A percentile compares a stretch with the other conserved stretches of the same genome.
Evolutionary conservation across 352 stramenopile genomes (phyloP).

Genomic region (Bremia lactucae): DNA sequence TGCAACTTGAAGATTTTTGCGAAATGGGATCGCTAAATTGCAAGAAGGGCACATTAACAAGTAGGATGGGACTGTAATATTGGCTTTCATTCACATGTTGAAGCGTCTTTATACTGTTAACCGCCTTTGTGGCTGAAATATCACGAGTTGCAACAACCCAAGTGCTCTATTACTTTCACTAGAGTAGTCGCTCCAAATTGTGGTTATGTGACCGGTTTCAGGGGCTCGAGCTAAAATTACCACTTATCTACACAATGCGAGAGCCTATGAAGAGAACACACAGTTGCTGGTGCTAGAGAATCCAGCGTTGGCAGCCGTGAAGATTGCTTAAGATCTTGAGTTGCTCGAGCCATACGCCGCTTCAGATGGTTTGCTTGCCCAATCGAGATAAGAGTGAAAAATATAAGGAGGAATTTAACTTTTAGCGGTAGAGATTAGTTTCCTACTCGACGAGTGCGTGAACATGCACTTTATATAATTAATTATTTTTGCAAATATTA

Average conservation of each 20-base stretch:
- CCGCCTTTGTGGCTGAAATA: slow-evolving; percentile 23
- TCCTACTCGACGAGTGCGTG: too few species aligned
- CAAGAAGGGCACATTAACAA: slow-evolving; percentile 16
- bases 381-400: too few species aligned
- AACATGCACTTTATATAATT: too few species aligned
- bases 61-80: slow-evolving; percentile 15
- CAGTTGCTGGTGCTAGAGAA: slow-evolving; percentile 48
- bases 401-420: too few species aligned
- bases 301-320: slow-evolving; percentile 21
- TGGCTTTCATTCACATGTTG: slow-evolving; percentile 31
- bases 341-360: too few species aligned
- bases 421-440: too few species aligned
- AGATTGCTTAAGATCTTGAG: slow-evolving; percentile 30
- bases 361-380: too few species aligned
- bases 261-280: slow-evolving; percentile 27
- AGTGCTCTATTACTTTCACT: slow-evolving; percentile 31
- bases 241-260: slow-evolving; percentile 30
- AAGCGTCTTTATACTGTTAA: slow-evolving; percentile 36
- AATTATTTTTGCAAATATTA: too few species aligned
- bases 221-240: slow-evolving; percentile 15
- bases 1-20: slow-evolving; percentile 24
- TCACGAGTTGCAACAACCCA: slow-evolving; percentile 22
- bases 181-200: slow-evolving; percentile 34
- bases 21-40: slow-evolving; percentile 28
- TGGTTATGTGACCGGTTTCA: slow-evolving; percentile 27